Evolutionary conservation across 1,284 basidiomycete species (phyloP), one percentile per base, ranked within the genome.

Genomic region (Microbotryomycetes sp.): DNA sequence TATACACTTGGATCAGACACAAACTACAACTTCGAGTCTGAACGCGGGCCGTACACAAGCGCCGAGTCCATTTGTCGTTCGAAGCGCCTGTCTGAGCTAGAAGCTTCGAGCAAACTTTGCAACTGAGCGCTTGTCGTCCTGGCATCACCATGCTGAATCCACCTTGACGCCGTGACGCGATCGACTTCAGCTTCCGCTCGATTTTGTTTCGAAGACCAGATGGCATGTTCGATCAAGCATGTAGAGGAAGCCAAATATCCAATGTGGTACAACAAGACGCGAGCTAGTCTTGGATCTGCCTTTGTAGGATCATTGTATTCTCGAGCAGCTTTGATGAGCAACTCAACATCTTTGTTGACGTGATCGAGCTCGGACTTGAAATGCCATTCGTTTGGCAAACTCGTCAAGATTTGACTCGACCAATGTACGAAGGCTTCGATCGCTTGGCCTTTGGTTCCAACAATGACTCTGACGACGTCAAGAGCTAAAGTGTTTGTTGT

Each of bases 141-240:
- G 5, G 36, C 30, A 2, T 22, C 53, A 1, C 61, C 59, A 6
- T 85, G 81, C 15, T 78, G 65, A 0, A 82, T 76, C 84, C 85
- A 87, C 54, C 83, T 77, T 58, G 71, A 73, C 68, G 86, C 82
- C 2, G 53, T 52, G 45, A 42, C 55, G 6, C 12, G n/a, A 9
- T 67, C 65, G 2, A 82, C 80, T 49, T 83, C 81, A 3, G 76
- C 65, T 60, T 86, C 84, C 0, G 77, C 71, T 1, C 77, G 75
- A 1, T 63, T 69, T 5, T 76, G 74, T 0, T 71, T 59, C 64
- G 75, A 65, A 0, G 83, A 79, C 85, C 85, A 87, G 6, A 80
- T 71, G 0, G 83, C 81, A 54, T 88, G 86, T 70, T 87, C 85
- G 6, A 87, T 76, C 29, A 87, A 79, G 71, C 81, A 82, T 1